phyloP scores from a whole-genome alignment of 257 asterid genomes.

The Lycium ferocissimum region DNA sequence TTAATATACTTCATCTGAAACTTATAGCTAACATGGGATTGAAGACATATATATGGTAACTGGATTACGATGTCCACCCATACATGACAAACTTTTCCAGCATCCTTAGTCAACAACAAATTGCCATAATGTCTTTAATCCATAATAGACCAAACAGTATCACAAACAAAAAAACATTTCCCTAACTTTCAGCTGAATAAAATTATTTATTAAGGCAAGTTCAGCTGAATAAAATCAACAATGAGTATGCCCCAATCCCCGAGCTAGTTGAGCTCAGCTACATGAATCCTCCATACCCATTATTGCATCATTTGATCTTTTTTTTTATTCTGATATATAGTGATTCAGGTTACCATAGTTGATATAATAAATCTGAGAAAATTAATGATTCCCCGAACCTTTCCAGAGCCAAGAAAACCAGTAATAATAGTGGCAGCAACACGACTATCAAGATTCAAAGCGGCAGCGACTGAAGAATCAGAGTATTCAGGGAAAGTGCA shows the following conservation, averaged over 20 bases:
- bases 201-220: background rate
- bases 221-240: background rate
- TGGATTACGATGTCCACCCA: background rate
- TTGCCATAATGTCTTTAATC: background rate
- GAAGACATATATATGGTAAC: background rate
- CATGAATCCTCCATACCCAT: background rate
- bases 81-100: background rate
- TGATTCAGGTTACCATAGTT: background rate
- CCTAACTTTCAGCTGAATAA: background rate
- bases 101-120: background rate
- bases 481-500: constrained; percentile 59
- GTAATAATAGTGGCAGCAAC: constrained; percentile 91
- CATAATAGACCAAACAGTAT: background rate
- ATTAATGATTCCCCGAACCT: constrained; percentile 49
- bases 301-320: background rate
- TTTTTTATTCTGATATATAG: background rate
- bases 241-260: background rate
- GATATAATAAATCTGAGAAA: background rate
- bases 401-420: constrained; percentile 96
- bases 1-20: background rate
- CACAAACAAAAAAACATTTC: background rate
- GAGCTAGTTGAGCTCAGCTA: background rate
- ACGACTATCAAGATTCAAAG: constrained; percentile 70
- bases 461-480: constrained; percentile 69
- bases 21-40: background rate